These are phyloP conservation scores for Phytopythium oedochilum DNA, from an alignment of 352 stramenopile genomes.

Conservation along the genomic window DNA sequence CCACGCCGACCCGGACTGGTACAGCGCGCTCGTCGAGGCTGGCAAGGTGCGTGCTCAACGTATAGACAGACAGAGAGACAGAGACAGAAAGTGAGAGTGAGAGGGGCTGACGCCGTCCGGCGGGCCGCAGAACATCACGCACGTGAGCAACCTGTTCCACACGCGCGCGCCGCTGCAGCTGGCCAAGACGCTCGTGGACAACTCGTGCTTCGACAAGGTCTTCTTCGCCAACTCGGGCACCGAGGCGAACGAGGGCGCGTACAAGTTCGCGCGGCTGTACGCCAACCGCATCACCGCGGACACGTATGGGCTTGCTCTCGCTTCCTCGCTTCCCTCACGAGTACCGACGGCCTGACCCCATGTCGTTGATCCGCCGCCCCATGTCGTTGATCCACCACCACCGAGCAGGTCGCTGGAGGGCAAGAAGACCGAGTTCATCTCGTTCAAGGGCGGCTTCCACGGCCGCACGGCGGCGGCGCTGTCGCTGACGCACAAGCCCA, in stretches of 20 bases:
- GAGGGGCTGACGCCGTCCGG: background rate
- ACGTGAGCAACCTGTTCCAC: conserved; percentile 98
- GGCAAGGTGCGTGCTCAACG: conserved; percentile 21
- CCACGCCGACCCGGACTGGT: conserved; percentile 89
- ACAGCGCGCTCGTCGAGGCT: conserved; percentile 55
- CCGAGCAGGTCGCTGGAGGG: conserved; percentile 48
- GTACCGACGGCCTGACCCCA: too few relatives aligned
- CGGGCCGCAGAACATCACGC: conserved; percentile 66
- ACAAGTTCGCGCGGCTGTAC: conserved; percentile 86
- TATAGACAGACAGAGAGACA: too few relatives aligned
- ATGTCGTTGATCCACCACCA: background rate
- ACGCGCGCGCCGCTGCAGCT: conserved; percentile 91
- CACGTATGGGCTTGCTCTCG: conserved; percentile 39
- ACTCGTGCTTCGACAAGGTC: conserved; percentile 95
- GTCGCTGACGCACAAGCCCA: conserved; percentile 86
- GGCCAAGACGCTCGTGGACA: conserved; percentile 93
- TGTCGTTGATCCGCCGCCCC: background rate
- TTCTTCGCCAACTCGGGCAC: conserved; percentile 98
- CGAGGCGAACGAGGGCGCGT: conserved; percentile 86
- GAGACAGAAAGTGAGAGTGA: too few relatives aligned
- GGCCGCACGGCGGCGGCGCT: conserved; percentile 71
- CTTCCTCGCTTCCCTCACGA: background rate
- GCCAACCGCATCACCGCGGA: conserved; percentile 57
- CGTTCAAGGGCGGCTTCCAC: conserved; percentile 87
- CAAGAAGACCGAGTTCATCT: conserved; percentile 82